A percentile compares a stretch with the other conserved stretches of the same genome.
Conservation (phyloP, 225 moss, liverwort and hornwort species). For the Climacium dendroides region DNA sequence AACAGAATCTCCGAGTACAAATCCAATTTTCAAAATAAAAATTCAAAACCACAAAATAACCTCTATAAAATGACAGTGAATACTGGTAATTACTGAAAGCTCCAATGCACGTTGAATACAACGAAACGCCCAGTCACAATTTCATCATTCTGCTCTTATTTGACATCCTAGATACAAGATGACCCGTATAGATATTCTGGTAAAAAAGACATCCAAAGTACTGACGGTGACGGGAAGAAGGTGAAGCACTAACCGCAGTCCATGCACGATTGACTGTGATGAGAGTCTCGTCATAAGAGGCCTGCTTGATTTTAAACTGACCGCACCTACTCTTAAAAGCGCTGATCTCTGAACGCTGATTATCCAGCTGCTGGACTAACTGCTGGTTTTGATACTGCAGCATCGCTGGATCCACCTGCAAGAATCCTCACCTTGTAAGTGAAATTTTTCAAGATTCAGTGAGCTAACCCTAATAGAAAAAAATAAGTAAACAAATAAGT, state of each 20-base stretch:
- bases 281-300: constrained; percentile 82
- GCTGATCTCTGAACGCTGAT: constrained; percentile 79
- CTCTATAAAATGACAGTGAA: background rate
- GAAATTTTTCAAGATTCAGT: background rate
- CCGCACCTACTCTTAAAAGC: constrained; percentile 54
- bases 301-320: constrained; percentile 76
- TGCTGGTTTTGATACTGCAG: constrained; percentile 92
- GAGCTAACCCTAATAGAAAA: background rate
- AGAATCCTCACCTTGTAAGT: background rate
- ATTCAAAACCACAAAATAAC: background rate
- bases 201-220: background rate
- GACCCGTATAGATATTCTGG: background rate
- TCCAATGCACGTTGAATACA: background rate
- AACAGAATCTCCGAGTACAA: background rate
- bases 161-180: background rate
- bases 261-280: constrained; percentile 74
- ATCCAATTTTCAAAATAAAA: background rate
- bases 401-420: constrained; percentile 85
- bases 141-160: background rate
- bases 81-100: background rate
- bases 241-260: constrained; percentile 44
- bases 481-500: background rate
- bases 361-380: constrained; percentile 85
- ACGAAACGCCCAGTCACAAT: background rate
- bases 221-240: background rate